Evolutionary conservation across 2,329 filamentous ascomycete genomes (phyloP).

Genomic region (Colletotrichum sp.): DNA sequence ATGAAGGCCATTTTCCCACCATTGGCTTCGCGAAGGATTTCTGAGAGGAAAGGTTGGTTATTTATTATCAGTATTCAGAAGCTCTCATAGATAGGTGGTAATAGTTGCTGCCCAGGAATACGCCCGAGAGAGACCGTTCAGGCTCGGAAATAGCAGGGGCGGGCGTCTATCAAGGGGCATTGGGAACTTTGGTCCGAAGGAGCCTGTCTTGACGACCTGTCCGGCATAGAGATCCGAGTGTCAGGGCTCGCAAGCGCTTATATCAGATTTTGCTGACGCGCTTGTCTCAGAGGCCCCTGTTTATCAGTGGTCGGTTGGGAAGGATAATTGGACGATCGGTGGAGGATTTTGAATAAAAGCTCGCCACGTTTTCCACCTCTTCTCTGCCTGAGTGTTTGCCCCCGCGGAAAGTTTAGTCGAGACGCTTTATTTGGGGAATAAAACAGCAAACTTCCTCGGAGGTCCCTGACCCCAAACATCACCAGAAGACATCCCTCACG

Average conservation of each 20-base stretch:
- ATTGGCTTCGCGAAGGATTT: not conserved
- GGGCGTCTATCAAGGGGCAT: not conserved
- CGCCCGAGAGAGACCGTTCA: not conserved
- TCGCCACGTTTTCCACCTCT: not conserved
- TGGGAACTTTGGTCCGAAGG: not conserved
- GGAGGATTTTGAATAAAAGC: not conserved
- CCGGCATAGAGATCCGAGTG: not conserved
- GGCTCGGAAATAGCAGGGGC: not conserved
- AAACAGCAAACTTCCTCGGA: not conserved
- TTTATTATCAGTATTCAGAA: no score
- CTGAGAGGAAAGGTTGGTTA: not conserved
- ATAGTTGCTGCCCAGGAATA: no score
- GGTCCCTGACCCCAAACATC: not conserved
- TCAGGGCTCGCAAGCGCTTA: not conserved
- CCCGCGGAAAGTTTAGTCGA: not conserved
- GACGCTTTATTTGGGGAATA: not conserved
- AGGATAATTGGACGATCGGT: not conserved
- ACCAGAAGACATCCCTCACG: no score
- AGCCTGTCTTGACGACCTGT: not conserved
- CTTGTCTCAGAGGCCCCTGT: not conserved
- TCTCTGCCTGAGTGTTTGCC: accelerated
- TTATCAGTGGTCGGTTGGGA: not conserved
- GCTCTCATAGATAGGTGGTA: no score
- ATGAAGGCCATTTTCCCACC: not conserved
- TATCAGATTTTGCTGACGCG: not conserved